Evolutionary conservation across 805 yeast genomes (phyloP), one percentile per base, ranked within the genome.

Genomic region (Maudiozyma bulderi): DNA sequence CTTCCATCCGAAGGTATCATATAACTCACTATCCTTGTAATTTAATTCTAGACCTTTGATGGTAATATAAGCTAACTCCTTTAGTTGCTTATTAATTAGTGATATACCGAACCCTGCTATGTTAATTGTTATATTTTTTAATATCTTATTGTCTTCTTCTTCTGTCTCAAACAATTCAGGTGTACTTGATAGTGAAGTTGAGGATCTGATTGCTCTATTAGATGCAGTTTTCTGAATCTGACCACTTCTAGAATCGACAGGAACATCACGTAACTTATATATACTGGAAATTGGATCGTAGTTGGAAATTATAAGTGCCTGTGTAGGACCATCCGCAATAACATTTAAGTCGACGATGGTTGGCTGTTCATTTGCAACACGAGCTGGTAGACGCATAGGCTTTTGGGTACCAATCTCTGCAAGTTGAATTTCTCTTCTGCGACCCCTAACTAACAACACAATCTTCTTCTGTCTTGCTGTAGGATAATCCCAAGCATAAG

Each of bases 401-500:
- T 82, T 81, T 52, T 89, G 71, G 51, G 84, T 84, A 28, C 99
- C 99, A 57, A 93, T 91, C 64, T 93, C 98, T 0, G 95, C 93
- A 47, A 93, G 67, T 58, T 88, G 95, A 20, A 95, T 75, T 44
- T 80, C 78, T 50, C 97, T 74, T 60, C 85, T 90, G 31, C 82
- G 73, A 1, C 86, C 85, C 45, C 82, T 83, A 9, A 84, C 74
- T 50, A 89, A 73, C 34, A 93, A 65, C 3, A 88, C 74, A 33
- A 93, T 67, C 59, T 90, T 96, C 63, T 89, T 90, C 43, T 83
- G 76, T 8, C 78, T 70, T 0, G 96, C 97, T 47, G 95, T 88
- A 0, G 99, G 99, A 67, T 78, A 93, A 64, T 93, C 99, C 90
- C 96, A 93, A 0, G 99, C 87, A 64, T 93, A 93, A 0, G 98